Evolutionary conservation across 441 rosid genomes (phyloP), one percentile per base, ranked within the genome.

Genomic region (Populus hybrid): DNA sequence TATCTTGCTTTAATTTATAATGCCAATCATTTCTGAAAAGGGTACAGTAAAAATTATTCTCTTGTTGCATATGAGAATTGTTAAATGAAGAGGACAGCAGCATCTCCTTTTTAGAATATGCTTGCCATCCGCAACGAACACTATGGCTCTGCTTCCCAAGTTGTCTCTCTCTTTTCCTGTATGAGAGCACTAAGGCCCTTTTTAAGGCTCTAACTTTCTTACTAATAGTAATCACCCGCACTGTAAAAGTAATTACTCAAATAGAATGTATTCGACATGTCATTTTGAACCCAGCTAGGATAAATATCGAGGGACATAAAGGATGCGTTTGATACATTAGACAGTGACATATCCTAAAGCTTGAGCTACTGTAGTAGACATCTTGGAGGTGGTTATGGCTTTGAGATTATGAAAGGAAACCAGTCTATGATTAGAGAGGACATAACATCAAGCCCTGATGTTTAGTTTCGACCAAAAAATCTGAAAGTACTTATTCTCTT

Each of bases 1-100:
- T 70, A 66, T 40, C 63, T 71, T 14, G 38, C 70, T 76, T 77
- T 78, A 71, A 53, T 72, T 73, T 24, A 61, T 21, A 40, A 53
- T 18, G 76, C 72, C 61, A 71, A 82, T 53, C 74, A 76, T 77
- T 75, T 59, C 74, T 28, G 14, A 35, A 57, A 63, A 71, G 72
- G 72, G 73, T 9, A 20, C 57, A 12, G 61, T 10, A 10, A 23
- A 35, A 71, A 46, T 65, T 69, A 46, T 65, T 69, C 34, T 6
- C 68, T 77, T 30, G 63, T 20, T 10, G 63, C 70, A 24, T 28
- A 63, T 46, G n/a, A 61, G 75, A 18, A 59, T 24, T 61, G 20
- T 35, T 70, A 36, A 18, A 42, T 26, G 74, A 26, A 35, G 6
- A n/a, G 65, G 9, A 28, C 64, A 16, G 70, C 77, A 72, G 24